A percentile compares a stretch with the other conserved stretches of the same genome.
These are phyloP conservation scores for Xylariaceae sp. DNA, from an alignment of 2,329 filamentous ascomycete genomes.

Conservation along the genomic window DNA sequence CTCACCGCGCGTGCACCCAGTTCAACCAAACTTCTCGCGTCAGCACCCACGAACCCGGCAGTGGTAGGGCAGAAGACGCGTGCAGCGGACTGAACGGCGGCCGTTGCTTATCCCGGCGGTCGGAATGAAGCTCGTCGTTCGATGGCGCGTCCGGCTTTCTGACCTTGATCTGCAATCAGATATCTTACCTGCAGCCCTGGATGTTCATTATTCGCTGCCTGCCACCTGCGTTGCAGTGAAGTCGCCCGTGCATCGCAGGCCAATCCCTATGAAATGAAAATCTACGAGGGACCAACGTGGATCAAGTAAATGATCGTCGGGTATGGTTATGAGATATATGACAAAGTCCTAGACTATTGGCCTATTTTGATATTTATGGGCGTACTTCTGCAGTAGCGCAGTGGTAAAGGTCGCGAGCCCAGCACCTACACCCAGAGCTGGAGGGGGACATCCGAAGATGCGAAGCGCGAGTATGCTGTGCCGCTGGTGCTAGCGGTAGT, in stretches of 20 bases:
- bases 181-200: too few species aligned
- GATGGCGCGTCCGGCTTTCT: background rate
- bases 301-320: too few species aligned
- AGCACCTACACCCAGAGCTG: background rate
- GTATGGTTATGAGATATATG: too few species aligned
- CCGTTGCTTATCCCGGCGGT: background rate
- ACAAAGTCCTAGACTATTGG: too few species aligned
- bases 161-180: background rate
- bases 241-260: too few species aligned
- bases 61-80: conserved; percentile 2
- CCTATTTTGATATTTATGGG: too few species aligned
- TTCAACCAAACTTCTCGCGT: conserved; percentile 17
- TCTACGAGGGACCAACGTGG: too few species aligned
- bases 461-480: background rate
- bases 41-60: conserved; percentile 14
- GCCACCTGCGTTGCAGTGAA: too few species aligned
- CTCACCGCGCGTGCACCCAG: background rate
- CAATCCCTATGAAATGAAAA: too few species aligned
- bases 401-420: background rate
- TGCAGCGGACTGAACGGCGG: background rate
- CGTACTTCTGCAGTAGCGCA: too few species aligned
- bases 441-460: background rate
- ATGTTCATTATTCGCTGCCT: too few species aligned
- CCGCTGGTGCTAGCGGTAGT: background rate
- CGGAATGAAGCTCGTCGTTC: background rate